These are phyloP conservation scores for Solanum gandarillasii DNA, from an alignment of 257 asterid species.

Conservation along the genomic window DNA sequence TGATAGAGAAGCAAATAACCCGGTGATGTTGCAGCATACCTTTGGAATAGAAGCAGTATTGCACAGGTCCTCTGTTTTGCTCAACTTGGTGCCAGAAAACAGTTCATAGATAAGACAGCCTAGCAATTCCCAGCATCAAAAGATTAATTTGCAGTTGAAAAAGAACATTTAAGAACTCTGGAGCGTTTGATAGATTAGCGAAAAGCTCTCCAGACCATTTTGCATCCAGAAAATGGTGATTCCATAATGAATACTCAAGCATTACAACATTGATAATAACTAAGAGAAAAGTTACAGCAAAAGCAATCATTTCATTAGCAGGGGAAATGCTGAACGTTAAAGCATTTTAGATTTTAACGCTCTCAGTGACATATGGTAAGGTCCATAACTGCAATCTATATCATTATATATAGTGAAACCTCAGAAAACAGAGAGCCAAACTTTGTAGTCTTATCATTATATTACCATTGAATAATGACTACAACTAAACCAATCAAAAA, in stretches of 20 bases:
- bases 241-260: not conserved
- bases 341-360: not conserved
- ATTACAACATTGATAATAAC: not conserved
- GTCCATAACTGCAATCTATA: not conserved
- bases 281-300: not conserved
- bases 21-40: slow-evolving; percentile 28
- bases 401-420: not conserved
- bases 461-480: not conserved
- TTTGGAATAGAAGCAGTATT: slow-evolving; percentile 76
- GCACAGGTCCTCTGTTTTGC: slow-evolving; percentile 82
- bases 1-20: not conserved
- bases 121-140: slow-evolving; percentile 24
- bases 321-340: not conserved
- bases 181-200: not conserved
- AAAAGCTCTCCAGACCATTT: not conserved
- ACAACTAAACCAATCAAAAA: not conserved
- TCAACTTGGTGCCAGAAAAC: slow-evolving; percentile 81
- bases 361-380: not conserved
- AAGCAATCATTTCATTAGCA: not conserved
- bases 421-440: not conserved
- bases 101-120: slow-evolving; percentile 97
- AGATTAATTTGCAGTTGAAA: not conserved
- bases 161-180: not conserved
- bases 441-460: not conserved
- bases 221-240: not conserved